Percentiles rank a stretch among this genome's conserved stretches.
These are phyloP conservation scores for Scheffersomyces titani DNA, from an alignment of 1,139 yeast species.

Conservation along the genomic window DNA sequence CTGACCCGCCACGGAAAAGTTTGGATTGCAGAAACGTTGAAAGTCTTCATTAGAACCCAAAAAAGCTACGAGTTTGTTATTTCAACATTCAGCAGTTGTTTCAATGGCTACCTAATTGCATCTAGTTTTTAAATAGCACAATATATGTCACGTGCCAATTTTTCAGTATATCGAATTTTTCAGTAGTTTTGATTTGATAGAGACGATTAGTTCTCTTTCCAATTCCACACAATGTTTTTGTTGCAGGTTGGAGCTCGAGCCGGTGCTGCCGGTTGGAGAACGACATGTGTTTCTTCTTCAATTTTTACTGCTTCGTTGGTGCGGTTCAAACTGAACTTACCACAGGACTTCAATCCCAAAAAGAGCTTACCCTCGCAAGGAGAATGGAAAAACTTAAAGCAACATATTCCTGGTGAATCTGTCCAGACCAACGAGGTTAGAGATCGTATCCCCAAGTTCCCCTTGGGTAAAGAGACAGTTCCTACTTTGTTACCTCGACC, in stretches of 20 bases:
- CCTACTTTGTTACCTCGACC: slow-evolving; percentile 74
- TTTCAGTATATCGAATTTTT: not conserved
- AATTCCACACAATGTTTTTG: not conserved
- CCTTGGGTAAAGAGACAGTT: slow-evolving; percentile 63
- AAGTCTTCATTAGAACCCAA: not conserved
- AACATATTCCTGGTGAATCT: slow-evolving; percentile 64
- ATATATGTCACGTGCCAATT: not conserved
- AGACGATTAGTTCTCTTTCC: not conserved
- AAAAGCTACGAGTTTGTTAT: not conserved
- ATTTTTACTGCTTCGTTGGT: slow-evolving; percentile 1
- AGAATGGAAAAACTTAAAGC: slow-evolving; percentile 48
- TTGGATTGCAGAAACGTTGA: not conserved
- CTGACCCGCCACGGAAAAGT: not conserved
- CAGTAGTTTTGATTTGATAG: not conserved
- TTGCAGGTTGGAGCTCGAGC: not conserved
- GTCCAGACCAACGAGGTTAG: slow-evolving; percentile 47
- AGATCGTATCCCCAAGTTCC: slow-evolving; percentile 63
- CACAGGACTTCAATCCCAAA: slow-evolving; percentile 27
- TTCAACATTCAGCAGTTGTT: not conserved
- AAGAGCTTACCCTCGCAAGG: slow-evolving; percentile 34
- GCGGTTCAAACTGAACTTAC: slow-evolving; percentile 29
- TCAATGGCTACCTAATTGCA: not conserved
- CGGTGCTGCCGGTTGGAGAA: not conserved
- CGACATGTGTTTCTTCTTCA: slow-evolving; percentile 2
- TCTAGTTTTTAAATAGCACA: not conserved